Conservation (phyloP, 352 stramenopile genomes). For the Thraustochytrium sp. region DNA sequence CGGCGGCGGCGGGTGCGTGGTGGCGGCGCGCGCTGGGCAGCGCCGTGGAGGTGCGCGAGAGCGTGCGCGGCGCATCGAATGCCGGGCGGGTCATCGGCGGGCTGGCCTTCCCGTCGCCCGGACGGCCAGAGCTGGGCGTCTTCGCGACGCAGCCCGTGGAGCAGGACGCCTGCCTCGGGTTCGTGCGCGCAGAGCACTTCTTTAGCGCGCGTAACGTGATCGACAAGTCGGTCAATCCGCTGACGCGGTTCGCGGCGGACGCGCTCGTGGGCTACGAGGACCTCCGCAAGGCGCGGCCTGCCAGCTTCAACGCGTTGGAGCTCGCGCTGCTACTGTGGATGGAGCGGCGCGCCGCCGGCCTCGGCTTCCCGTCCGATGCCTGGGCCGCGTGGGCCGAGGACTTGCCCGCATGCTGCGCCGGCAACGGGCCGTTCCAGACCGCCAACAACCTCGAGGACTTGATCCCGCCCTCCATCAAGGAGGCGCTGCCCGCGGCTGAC, state of each 20-base stretch:
- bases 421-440: background rate
- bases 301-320: background rate
- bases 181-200: background rate
- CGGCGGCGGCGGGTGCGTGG: background rate
- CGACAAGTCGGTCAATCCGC: background rate
- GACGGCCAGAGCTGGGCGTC: background rate
- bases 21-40: background rate
- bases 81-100: background rate
- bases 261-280: background rate
- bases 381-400: background rate
- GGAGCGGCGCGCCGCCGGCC: background rate
- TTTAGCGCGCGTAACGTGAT: slow-evolving; percentile 2
- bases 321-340: slow-evolving; percentile 24
- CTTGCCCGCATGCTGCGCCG: slow-evolving; percentile 3
- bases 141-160: background rate
- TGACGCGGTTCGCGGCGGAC: background rate
- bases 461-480: background rate
- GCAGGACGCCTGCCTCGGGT: background rate
- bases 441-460: background rate
- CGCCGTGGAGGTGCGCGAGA: background rate
- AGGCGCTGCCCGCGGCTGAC: background rate
- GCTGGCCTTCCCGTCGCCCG: background rate
- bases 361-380: background rate
- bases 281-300: background rate
- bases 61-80: background rate